Base-by-base conservation (phyloP, 352 stramenopile genomes). In the Phytophthora hybrid region DNA sequence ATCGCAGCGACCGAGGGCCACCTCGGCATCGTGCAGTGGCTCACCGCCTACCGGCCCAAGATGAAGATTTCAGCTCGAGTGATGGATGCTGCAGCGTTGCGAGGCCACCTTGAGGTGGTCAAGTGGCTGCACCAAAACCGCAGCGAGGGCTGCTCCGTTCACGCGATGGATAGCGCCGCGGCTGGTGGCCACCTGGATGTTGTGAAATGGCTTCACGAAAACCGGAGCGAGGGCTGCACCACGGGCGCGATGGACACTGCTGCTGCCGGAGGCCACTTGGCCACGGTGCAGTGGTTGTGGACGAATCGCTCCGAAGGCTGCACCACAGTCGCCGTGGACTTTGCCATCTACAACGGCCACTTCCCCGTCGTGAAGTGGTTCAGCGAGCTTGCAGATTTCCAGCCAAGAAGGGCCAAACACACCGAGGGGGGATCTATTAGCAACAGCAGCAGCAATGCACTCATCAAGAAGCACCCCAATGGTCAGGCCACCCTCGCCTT, bases 51-150 rank as follows among this genome's bases (percentile, higher is more conserved):
- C 55, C 46, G 71, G 13, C 73, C 75, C 2, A 49, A 84, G 6
- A 57, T 68, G 34, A 75, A 67, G 29, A 73, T 80, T 34, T 85
- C 81, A 34, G 79, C 77, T 14, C 63, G 67, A 23, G 79, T 87
- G 7, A 92, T 93, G 85, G 87, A 93, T 78, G 85, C 86, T 32
- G 87, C 87, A 13, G 87, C 87, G n/a, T 85, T 88, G 57, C 74
- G 77, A 37, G 87, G 87, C 0, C 83, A 85, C 57, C 64, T 90
- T 6, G 53, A 79, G 1, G 64, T 91, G n/a, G 68, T 93, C 29
- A 63, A 87, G 55, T 93, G 81, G 71, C 75, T 93, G 1, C 80
- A 93, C 47, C 60, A 77, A 41, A 78, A 92, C 55, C 74, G 84
- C 3, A 73, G 60, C 3, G 87, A 92, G 61, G 84, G 84, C 11